Conservation (phyloP, 345 rosid genomes). For the Jatropha curcas region DNA sequence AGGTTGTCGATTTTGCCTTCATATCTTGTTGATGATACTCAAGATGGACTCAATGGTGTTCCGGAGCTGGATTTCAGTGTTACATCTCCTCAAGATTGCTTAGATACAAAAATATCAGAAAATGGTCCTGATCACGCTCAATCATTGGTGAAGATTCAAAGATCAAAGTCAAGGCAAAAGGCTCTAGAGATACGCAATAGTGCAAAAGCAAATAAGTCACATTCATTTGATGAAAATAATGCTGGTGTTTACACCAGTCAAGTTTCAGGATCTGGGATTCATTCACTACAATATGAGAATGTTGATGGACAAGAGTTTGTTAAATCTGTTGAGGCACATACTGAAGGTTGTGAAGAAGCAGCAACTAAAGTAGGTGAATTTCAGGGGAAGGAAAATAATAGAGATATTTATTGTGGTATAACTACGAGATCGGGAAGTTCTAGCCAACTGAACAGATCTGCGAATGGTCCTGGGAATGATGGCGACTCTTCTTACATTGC, state of each 20-base stretch:
- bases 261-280: conserved; percentile 36
- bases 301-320: conserved; percentile 30
- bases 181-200: conserved; percentile 66
- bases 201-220: conserved; percentile 44
- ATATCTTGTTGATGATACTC: conserved; percentile 20
- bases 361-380: conserved; percentile 32
- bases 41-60: conserved; percentile 33
- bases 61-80: conserved; percentile 36
- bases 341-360: conserved; percentile 27
- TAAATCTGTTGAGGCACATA: conserved; percentile 32
- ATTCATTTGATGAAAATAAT: conserved; percentile 29
- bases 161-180: conserved; percentile 75
- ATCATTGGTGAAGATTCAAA: conserved; percentile 64
- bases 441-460: conserved; percentile 19
- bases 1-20: conserved; percentile 33
- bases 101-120: conserved; percentile 32
- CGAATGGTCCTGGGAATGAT: conserved; percentile 17
- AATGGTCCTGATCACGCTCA: conserved; percentile 34
- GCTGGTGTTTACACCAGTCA: conserved; percentile 25
- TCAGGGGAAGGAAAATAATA: conserved; percentile 30
- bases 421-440: conserved; percentile 39
- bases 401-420: conserved; percentile 28
- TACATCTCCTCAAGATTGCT: conserved; percentile 47
- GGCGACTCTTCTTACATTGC: conserved; percentile 1
- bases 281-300: conserved; percentile 40